Conservation (phyloP, 768 basidiomycete genomes). For the Hygrocybe coccinea region DNA sequence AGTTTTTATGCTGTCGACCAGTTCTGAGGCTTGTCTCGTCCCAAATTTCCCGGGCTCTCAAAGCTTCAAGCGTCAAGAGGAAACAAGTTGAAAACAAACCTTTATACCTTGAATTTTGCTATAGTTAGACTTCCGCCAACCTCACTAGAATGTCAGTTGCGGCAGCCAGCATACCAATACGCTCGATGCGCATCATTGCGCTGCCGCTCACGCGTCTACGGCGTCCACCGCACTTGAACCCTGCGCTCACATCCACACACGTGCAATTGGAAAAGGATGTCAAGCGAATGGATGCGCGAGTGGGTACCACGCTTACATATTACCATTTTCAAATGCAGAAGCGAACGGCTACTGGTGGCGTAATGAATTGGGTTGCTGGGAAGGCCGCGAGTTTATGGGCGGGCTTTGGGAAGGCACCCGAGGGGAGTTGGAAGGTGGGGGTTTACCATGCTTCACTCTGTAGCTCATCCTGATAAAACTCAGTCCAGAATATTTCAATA, state of each 20-base stretch:
- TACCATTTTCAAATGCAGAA: constrained; percentile 41
- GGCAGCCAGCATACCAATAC: constrained; percentile 19
- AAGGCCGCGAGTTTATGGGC: constrained; percentile 61
- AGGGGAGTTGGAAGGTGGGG: constrained; percentile 71
- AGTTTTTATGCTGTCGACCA: too few relatives aligned
- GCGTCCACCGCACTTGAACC: constrained; percentile 11
- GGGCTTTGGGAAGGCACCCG: constrained; percentile 57
- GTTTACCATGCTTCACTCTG: too few relatives aligned
- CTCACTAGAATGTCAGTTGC: background rate
- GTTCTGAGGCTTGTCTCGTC: too few relatives aligned
- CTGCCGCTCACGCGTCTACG: constrained; percentile 39
- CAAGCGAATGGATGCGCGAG: constrained; percentile 7
- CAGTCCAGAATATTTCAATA: constrained; percentile 57
- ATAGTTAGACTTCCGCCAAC: background rate
- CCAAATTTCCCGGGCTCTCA: background rate
- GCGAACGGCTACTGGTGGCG: constrained; percentile 37
- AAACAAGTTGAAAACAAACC: too few relatives aligned
- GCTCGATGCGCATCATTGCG: constrained; percentile 42
- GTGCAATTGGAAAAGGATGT: background rate
- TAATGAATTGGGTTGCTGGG: constrained; percentile 43
- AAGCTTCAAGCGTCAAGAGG: too few relatives aligned
- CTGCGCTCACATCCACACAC: constrained; percentile 15
- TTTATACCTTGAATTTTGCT: too few relatives aligned
- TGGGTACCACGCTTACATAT: constrained; percentile 29
- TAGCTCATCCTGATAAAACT: background rate